Evolutionary conservation across 176 grass and related monocot species (phyloP), one percentile per base, ranked within the genome.

Genomic region (Otatea glauca): DNA sequence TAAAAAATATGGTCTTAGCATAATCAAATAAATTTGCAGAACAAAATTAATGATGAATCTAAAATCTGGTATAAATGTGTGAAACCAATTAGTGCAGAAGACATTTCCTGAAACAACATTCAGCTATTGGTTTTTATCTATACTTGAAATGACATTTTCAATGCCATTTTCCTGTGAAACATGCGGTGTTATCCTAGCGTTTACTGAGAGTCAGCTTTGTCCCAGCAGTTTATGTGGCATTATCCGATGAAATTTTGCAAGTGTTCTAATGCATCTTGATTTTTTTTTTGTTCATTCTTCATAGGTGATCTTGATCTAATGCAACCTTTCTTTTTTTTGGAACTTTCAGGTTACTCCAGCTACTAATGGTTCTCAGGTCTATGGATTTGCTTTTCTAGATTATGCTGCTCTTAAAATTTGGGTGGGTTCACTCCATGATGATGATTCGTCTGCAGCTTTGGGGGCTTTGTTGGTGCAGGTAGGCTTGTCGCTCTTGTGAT

Each of bases 381-480:
- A 92, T 90, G 96, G 96, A 87, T 98, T 98, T 95, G 92, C 96
- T 82, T 93, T 98, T 81, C 80, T 98, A 72, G 96, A 98, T 81
- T 90, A 90, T 74, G 92, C 91, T 18, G 89, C 92, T 66, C 85
- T 95, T 65, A 98, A 98, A 71, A 90, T 93, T 69, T 98, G 92
- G 92, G 88, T 98, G 51, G 96, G 96, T 81, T 98, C 96, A 47
- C 53, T 98, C 55, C 69, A 67, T 51, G 92, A 98, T 24, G 91
- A 98, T 74, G 89, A 92, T 86, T 90, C 91, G 39, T 93, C 72
- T 78, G 92, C 96, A 86, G 86, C 87, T 81, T 89, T 98, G 76
- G 96, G 96, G 27, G 91, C 96, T 88, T 85, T 98, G 85, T 82
- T 98, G 70, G 87, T 98, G 86, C 96, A 98, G 92, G 96, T 93